Evolutionary conservation across 352 stramenopile genomes (phyloP).

Genomic region (Pythium chondricola): DNA sequence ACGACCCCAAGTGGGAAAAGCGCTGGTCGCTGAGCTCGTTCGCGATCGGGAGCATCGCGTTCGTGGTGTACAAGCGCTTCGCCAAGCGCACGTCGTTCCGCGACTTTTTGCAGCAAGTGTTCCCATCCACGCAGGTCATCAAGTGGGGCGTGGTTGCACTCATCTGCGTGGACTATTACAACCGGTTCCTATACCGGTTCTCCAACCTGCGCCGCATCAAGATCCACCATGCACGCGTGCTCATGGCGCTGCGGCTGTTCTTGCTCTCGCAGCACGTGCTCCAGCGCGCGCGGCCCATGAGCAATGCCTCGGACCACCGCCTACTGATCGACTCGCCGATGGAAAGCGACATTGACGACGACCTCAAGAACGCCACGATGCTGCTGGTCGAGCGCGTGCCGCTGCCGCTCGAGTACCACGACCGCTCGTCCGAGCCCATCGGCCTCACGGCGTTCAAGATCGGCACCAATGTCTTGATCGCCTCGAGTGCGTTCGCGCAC

Average conservation of each 20-base stretch:
- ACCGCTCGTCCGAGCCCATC: slow-evolving; percentile 71
- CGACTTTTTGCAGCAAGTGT: slow-evolving; percentile 56
- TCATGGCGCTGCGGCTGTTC: slow-evolving; percentile 82
- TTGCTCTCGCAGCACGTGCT: slow-evolving; percentile 80
- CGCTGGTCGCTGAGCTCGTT: slow-evolving; percentile 80
- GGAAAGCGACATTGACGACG: slow-evolving; percentile 83
- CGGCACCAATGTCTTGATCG: slow-evolving; percentile 68
- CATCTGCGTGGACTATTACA: slow-evolving; percentile 64
- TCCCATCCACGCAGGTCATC: slow-evolving; percentile 55
- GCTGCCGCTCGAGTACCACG: slow-evolving; percentile 77
- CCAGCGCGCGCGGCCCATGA: slow-evolving; percentile 63
- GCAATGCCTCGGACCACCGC: slow-evolving; percentile 63
- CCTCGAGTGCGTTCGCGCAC: slow-evolving; percentile 73
- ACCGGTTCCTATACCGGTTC: slow-evolving; percentile 73
- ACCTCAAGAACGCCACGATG: slow-evolving; percentile 79
- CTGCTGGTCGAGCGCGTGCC: slow-evolving; percentile 77
- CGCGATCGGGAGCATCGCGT: slow-evolving; percentile 33
- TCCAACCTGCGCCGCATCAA: slow-evolving; percentile 83
- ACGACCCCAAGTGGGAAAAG: slow-evolving; percentile 79
- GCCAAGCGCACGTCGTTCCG: slow-evolving; percentile 58
- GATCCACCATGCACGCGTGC: slow-evolving; percentile 73
- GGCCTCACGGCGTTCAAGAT: slow-evolving; percentile 83
- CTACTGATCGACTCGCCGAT: slow-evolving; percentile 80
- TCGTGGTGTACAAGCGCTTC: slow-evolving; percentile 75
- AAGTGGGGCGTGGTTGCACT: slow-evolving; percentile 53